phyloP scores from a whole-genome alignment of 164 flowering plant genomes.

The Kalanchoe fedtschenkoi region DNA sequence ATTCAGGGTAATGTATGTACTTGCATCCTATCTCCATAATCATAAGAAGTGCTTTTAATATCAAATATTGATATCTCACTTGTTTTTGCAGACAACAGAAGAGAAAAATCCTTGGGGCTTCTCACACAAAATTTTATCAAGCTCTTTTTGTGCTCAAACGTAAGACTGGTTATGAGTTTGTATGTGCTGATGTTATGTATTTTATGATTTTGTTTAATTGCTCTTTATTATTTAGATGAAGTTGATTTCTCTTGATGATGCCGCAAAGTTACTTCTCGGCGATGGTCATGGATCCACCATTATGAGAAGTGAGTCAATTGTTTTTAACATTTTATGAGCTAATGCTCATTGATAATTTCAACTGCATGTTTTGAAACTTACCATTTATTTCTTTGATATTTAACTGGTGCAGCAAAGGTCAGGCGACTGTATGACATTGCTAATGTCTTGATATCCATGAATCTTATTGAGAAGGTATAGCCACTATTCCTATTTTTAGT shows the following conservation, averaged over 20 bases:
- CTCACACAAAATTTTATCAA: conserved; percentile 90
- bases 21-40: too few species aligned
- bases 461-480: conserved; percentile 9
- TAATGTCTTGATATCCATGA: conserved; percentile 94
- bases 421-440: conserved; percentile 91
- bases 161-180: conserved; percentile 22
- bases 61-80: background rate
- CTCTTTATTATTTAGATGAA: conserved; percentile 28
- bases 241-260: conserved; percentile 74
- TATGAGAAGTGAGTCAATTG: conserved; percentile 52
- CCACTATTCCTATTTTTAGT: background rate
- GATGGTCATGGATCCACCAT: conserved; percentile 40
- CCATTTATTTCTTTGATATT: background rate
- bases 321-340: background rate
- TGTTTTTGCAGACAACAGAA: conserved; percentile 47
- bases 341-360: background rate
- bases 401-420: conserved; percentile 63
- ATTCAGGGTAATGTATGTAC: background rate
- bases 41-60: background rate
- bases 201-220: background rate
- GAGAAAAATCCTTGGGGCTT: conserved; percentile 84
- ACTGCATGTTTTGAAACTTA: background rate
- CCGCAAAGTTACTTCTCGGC: conserved; percentile 73
- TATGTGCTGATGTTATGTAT: background rate
- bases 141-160: conserved; percentile 75